A percentile compares a stretch with the other conserved stretches of the same genome.
Evolutionary conservation across 108 stramenopile genomes (phyloP).

Genomic region (Mediolabrus comicus): DNA sequence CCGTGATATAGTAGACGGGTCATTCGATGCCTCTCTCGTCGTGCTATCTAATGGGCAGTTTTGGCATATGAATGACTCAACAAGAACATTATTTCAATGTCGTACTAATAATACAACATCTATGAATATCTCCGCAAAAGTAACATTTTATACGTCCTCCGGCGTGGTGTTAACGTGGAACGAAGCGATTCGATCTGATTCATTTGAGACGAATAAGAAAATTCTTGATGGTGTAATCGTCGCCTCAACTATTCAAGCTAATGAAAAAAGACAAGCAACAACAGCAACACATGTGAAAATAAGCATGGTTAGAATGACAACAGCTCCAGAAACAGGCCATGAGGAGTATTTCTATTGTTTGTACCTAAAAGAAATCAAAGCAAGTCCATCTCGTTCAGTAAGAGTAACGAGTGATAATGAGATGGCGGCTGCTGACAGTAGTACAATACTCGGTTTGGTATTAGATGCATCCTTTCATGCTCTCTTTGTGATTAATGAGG

Average conservation of each 20-base stretch:
- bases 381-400: background rate
- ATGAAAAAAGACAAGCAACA: background rate
- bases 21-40: slow-evolving; percentile 16
- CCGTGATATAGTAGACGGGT: slow-evolving; percentile 19
- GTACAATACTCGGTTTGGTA: background rate
- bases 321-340: background rate
- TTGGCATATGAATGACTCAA: slow-evolving; percentile 25
- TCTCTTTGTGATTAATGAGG: slow-evolving; percentile 33
- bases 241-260: background rate
- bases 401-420: background rate
- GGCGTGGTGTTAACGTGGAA: slow-evolving; percentile 8
- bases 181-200: slow-evolving; percentile 1
- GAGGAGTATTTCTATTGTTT: slow-evolving; percentile 24
- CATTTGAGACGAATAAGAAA: slow-evolving; percentile 2
- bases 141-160: slow-evolving; percentile 13
- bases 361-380: slow-evolving; percentile 13
- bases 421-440: background rate
- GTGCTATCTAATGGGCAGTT: slow-evolving; percentile 24
- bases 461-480: slow-evolving; percentile 1
- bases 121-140: background rate
- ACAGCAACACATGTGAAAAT: slow-evolving; percentile 9
- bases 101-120: background rate
- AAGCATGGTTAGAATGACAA: slow-evolving; percentile 12
- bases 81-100: slow-evolving; percentile 12
- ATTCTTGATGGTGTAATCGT: background rate